These are phyloP conservation scores for Cenchrus americanus DNA, from an alignment of 176 grass and related monocot species.

Conservation along the genomic window DNA sequence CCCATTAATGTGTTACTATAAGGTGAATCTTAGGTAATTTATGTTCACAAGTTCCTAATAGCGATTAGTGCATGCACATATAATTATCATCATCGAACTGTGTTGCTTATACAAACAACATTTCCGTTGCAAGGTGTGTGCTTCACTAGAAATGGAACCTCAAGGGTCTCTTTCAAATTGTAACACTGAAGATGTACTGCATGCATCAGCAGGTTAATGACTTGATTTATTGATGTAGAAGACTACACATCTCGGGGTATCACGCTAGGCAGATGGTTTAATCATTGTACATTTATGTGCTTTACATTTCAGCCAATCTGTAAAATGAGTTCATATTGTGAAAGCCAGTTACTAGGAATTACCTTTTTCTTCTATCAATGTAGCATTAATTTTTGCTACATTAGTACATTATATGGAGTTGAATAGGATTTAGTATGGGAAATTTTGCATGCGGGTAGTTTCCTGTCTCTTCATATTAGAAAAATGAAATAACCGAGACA, in stretches of 20 bases:
- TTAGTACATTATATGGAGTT: not conserved
- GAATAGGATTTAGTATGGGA: not conserved
- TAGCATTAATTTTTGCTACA: slow-evolving; percentile 17
- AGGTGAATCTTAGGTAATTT: not conserved
- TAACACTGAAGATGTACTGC: not conserved
- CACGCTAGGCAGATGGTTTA: not conserved
- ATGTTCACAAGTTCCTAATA: not conserved
- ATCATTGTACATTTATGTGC: slow-evolving; percentile 17
- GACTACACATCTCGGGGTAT: not conserved
- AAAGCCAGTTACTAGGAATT: not conserved
- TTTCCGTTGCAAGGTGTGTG: slow-evolving; percentile 13
- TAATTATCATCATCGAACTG: slow-evolving; percentile 22
- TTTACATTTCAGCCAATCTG: not conserved
- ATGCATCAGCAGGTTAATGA: not conserved
- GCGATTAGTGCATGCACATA: slow-evolving; percentile 11
- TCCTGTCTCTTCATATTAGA: slow-evolving; percentile 13
- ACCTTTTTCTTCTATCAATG: not conserved
- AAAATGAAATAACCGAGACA: not conserved
- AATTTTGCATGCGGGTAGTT: not conserved
- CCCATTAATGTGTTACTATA: slow-evolving; percentile 17
- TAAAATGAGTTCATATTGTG: not conserved
- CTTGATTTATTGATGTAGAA: slow-evolving; percentile 11
- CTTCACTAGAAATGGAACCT: slow-evolving; percentile 19
- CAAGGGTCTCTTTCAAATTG: slow-evolving; percentile 20
- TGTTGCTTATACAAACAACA: not conserved